These are phyloP conservation scores for Dictyostelium brefeldianum DNA, from an alignment of 78 protist species.

Conservation along the genomic window DNA sequence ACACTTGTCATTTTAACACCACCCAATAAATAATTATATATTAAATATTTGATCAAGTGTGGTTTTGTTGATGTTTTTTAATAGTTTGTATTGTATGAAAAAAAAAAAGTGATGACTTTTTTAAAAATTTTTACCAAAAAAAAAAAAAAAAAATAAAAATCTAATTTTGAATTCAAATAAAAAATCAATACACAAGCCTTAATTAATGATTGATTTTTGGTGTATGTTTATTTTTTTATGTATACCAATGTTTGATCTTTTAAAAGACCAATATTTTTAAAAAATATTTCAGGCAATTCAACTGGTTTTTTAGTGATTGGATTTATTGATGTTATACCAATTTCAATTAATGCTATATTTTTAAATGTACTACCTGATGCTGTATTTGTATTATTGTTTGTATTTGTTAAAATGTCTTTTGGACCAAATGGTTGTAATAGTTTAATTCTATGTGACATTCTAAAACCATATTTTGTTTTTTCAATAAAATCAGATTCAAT, in stretches of 20 bases:
- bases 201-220: too few relatives aligned
- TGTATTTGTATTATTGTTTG: neutral
- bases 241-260: neutral
- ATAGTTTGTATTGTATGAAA: too few relatives aligned
- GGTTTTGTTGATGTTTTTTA: too few relatives aligned
- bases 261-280: slow-evolving; percentile 55
- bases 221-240: too few relatives aligned
- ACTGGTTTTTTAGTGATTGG: slow-evolving; percentile 15
- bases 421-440: slow-evolving; percentile 31
- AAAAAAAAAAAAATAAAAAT: too few relatives aligned
- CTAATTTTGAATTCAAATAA: too few relatives aligned
- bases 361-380: slow-evolving; percentile 63
- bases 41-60: too few relatives aligned
- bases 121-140: too few relatives aligned
- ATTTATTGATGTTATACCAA: slow-evolving; percentile 37
- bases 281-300: slow-evolving; percentile 42
- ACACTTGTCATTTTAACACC: too few relatives aligned
- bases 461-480: slow-evolving; percentile 36
- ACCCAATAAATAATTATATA: too few relatives aligned
- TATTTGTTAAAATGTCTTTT: neutral
- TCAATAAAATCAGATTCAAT: slow-evolving; percentile 56
- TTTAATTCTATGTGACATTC: slow-evolving; percentile 54
- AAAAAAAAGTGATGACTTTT: too few relatives aligned
- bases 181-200: too few relatives aligned
- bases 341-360: slow-evolving; percentile 38